phyloP scores from a whole-genome alignment of 352 stramenopile species.

The Phytopythium sindhum region DNA sequence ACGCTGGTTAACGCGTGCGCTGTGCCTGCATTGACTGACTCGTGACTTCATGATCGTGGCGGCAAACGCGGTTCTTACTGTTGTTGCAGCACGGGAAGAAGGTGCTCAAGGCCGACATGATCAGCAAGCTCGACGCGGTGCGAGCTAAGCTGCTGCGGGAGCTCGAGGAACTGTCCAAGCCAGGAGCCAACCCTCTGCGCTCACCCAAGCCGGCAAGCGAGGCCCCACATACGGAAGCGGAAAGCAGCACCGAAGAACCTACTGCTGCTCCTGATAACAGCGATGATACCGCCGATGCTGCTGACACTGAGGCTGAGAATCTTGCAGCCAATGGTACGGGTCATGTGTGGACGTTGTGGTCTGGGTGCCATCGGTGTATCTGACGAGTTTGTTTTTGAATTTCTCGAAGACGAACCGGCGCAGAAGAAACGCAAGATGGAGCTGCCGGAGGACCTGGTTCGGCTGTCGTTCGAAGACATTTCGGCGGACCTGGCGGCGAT shows the following conservation, averaged over 20 bases:
- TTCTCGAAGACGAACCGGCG: constrained; percentile 12
- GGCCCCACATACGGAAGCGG: background rate
- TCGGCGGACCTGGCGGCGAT: constrained; percentile 56
- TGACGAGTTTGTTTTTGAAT: too few species aligned
- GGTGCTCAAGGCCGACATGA: constrained; percentile 49
- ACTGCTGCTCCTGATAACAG: background rate
- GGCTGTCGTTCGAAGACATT: constrained; percentile 54
- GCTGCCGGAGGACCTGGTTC: constrained; percentile 39
- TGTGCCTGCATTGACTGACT: background rate
- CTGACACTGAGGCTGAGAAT: background rate
- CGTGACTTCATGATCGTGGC: background rate
- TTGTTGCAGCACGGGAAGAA: constrained; percentile 43
- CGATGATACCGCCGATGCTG: background rate
- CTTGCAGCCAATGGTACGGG: background rate
- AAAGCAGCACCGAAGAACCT: background rate
- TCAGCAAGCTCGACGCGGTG: constrained; percentile 43
- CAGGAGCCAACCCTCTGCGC: constrained; percentile 14
- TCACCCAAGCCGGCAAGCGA: background rate
- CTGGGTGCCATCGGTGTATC: too few species aligned
- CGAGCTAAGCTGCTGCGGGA: constrained; percentile 44
- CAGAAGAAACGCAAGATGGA: constrained; percentile 55
- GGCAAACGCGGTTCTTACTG: constrained; percentile 16
- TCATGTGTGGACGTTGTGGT: background rate
- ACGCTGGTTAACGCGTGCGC: constrained; percentile 32
- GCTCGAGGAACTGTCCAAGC: constrained; percentile 36